Evolutionary conservation across 116 monocot species (phyloP).

Genomic region (Papilionanthe hybrid): DNA sequence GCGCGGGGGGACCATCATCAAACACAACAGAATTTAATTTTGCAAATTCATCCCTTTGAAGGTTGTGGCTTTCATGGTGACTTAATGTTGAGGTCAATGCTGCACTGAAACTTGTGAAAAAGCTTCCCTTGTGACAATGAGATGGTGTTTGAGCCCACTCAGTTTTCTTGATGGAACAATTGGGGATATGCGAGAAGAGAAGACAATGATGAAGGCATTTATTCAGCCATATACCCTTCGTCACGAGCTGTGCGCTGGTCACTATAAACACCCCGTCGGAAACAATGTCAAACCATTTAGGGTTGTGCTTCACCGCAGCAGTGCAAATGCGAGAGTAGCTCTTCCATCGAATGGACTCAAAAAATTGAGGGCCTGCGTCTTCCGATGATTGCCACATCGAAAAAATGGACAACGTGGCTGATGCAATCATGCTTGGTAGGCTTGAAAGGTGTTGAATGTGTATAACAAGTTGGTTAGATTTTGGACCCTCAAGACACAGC

Average conservation of each 20-base stretch:
- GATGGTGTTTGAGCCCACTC: conserved; percentile 55
- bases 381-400: conserved; percentile 65
- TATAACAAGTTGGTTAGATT: conserved; percentile 81
- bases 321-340: conserved; percentile 65
- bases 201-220: conserved; percentile 72
- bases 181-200: conserved; percentile 54
- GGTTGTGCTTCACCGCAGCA: conserved; percentile 46
- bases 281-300: conserved; percentile 56
- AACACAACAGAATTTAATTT: conserved; percentile 47
- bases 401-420: conserved; percentile 9
- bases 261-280: conserved; percentile 63
- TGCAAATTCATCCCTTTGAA: conserved; percentile 34
- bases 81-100: conserved; percentile 54
- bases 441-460: conserved; percentile 87
- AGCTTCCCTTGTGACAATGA: conserved; percentile 55
- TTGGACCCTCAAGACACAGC: conserved; percentile 74
- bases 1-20: conserved; percentile 74
- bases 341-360: conserved; percentile 86
- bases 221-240: conserved; percentile 66
- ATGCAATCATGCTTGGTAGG: conserved; percentile 60
- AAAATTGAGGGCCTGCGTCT: conserved; percentile 39
- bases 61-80: conserved; percentile 15
- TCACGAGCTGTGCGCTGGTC: conserved; percentile 77
- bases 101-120: conserved; percentile 66
- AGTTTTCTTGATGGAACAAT: conserved; percentile 55